Evolutionary conservation across 176 grass and related monocot genomes (phyloP).

Genomic region (Stipa capillata): DNA sequence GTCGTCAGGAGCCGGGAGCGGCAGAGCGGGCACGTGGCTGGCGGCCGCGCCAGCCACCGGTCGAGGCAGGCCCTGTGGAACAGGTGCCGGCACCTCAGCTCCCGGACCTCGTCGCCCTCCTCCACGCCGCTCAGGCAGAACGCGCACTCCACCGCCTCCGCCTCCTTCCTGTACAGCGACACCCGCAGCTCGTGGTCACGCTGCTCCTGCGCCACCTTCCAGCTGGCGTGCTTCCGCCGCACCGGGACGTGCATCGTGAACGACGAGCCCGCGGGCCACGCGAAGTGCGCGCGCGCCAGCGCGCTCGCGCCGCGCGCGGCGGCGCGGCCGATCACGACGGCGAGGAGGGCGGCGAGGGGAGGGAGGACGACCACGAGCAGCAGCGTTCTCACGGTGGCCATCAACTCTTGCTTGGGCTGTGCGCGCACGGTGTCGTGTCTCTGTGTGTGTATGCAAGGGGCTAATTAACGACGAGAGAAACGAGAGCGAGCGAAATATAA

Average conservation of each 20-base stretch:
- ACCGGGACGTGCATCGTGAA: neutral
- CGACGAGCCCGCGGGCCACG: conserved; percentile 19
- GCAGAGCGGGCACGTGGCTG: conserved; percentile 58
- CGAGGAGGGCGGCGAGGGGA: neutral
- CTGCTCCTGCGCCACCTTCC: neutral
- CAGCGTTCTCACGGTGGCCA: no score
- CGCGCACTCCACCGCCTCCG: conserved; percentile 25
- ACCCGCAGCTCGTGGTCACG: conserved; percentile 15
- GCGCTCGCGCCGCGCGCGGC: neutral
- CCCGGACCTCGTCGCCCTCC: conserved; percentile 60
- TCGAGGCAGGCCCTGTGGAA: conserved; percentile 65
- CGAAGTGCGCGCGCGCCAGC: conserved; percentile 13
- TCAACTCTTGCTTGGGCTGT: no score
- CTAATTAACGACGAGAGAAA: no score
- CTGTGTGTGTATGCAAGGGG: neutral
- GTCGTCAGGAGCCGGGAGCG: conserved; percentile 29
- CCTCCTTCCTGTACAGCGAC: conserved; percentile 10
- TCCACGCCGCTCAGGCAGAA: conserved; percentile 49
- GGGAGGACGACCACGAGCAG: neutral
- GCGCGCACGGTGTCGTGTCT: no score
- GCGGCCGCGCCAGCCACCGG: conserved; percentile 32
- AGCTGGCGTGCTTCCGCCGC: neutral
- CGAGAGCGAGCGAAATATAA: no score
- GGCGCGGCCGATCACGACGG: neutral
- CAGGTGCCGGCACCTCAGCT: conserved; percentile 48